Conservation (phyloP, 2,329 filamentous ascomycete species). For the Cercospora berteroae region DNA sequence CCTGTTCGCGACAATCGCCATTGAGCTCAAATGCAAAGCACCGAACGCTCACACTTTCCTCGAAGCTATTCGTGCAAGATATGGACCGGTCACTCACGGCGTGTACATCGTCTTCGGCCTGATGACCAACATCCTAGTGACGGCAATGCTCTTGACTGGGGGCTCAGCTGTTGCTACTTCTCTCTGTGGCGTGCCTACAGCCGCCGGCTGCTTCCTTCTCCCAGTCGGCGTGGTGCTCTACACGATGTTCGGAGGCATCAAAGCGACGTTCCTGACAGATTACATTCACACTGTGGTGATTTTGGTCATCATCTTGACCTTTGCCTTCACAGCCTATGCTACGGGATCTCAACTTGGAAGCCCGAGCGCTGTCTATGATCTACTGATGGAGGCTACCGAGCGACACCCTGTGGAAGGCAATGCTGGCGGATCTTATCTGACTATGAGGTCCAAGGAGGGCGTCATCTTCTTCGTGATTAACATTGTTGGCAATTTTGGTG, state of each 20-base stretch:
- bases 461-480: slow-evolving; percentile 72
- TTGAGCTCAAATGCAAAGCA: slow-evolving; percentile 81
- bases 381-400: slow-evolving; percentile 65
- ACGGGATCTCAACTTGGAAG: slow-evolving; percentile 71
- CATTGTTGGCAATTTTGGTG: slow-evolving; percentile 67
- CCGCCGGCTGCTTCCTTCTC: slow-evolving; percentile 79
- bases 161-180: slow-evolving; percentile 64
- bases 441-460: slow-evolving; percentile 77
- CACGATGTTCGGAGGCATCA: slow-evolving; percentile 73
- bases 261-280: slow-evolving; percentile 82
- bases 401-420: slow-evolving; percentile 77
- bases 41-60: slow-evolving; percentile 78
- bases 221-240: slow-evolving; percentile 75
- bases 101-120: slow-evolving; percentile 81
- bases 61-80: slow-evolving; percentile 78
- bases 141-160: slow-evolving; percentile 83
- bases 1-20: slow-evolving; percentile 84
- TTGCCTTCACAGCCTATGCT: slow-evolving; percentile 78
- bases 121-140: slow-evolving; percentile 76
- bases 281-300: slow-evolving; percentile 85
- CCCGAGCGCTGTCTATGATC: slow-evolving; percentile 73
- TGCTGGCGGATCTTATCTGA: slow-evolving; percentile 76
- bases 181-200: slow-evolving; percentile 71
- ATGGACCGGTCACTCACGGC: slow-evolving; percentile 68
- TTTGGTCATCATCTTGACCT: slow-evolving; percentile 80